Evolutionary conservation across 1,284 basidiomycete species (phyloP), one percentile per base, ranked within the genome.

Genomic region (Ceratobasidium sp.): DNA sequence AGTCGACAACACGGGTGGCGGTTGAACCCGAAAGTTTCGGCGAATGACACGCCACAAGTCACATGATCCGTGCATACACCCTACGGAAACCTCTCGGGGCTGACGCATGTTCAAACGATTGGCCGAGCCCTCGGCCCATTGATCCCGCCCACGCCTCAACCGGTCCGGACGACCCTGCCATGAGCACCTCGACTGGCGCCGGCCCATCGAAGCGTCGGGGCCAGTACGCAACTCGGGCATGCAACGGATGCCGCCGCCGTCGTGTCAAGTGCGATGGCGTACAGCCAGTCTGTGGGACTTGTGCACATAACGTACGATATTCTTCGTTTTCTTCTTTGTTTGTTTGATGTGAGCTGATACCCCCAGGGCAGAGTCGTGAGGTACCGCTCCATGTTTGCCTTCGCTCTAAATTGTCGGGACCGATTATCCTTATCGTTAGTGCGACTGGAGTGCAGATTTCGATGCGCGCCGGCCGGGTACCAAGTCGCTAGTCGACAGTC

Each of bases 191-290:
- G 18, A 9, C 51, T 6, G 51, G 51, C 18, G 67, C 67, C 4
- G 67, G 67, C 23, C 44, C 73, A 26, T 55, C 73, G 20, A 76
- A 56, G 33, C 46, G 63, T n/a, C 61, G 73, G 3, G 63, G 49
- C 6, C 73, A 66, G n/a, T 76, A 76, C 39, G 26, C 51, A 3
- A 44, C 49, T 42, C 46, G 64, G 13, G 75, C 75, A 26, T 77
- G 75, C 42, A 77, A 68, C 44, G 53, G 49, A 28, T 77, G 75
- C 23, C 75, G 75, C 28, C 75, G 75, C 23, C 75, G 75, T n/a
- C 75, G 75, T n/a, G 58, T 40, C 64, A 77, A 77, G 42, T 77
- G 75, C 53, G 75, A 77, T 39, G 75, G 75, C 0, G 40, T 56
- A 0, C 75, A 77, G 44, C 75, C 75, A 1, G 46, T 53, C 0